phyloP scores from a whole-genome alignment of 441 rosid species.

The Populus hybrid region DNA sequence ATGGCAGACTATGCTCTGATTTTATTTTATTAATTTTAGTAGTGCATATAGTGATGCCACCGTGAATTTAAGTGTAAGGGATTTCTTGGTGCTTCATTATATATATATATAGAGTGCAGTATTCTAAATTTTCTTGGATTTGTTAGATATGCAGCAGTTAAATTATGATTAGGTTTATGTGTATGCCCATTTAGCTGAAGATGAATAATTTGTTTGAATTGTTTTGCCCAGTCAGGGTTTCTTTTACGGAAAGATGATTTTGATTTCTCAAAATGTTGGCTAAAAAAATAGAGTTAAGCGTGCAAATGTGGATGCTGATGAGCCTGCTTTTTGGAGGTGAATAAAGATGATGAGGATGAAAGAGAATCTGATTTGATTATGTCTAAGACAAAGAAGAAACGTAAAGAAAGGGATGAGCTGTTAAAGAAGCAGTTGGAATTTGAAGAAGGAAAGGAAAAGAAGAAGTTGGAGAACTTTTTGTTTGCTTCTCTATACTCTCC shows the following conservation, averaged over 20 bases:
- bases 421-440: constrained; percentile 29
- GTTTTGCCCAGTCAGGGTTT: neutral
- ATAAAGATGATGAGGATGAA: constrained; percentile 27
- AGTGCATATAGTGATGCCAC: too few species aligned
- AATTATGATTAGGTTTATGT: too few species aligned
- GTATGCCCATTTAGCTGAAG: neutral
- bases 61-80: too few species aligned
- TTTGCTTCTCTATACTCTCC: constrained; percentile 79
- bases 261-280: constrained; percentile 57
- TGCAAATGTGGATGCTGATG: constrained; percentile 29
- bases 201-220: neutral
- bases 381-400: constrained; percentile 44
- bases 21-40: too few species aligned
- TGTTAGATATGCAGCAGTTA: too few species aligned
- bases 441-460: constrained; percentile 26
- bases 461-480: constrained; percentile 61
- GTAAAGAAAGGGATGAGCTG: constrained; percentile 36
- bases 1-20: too few species aligned
- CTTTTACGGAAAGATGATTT: constrained; percentile 33
- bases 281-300: constrained; percentile 30
- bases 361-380: constrained; percentile 26
- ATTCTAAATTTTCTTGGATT: too few species aligned
- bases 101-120: too few species aligned
- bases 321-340: constrained; percentile 25
- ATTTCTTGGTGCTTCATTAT: too few species aligned